Percentiles rank a stretch among this genome's conserved stretches.
Conservation (phyloP, 1,284 basidiomycete genomes). For the Marasmius oreades region DNA sequence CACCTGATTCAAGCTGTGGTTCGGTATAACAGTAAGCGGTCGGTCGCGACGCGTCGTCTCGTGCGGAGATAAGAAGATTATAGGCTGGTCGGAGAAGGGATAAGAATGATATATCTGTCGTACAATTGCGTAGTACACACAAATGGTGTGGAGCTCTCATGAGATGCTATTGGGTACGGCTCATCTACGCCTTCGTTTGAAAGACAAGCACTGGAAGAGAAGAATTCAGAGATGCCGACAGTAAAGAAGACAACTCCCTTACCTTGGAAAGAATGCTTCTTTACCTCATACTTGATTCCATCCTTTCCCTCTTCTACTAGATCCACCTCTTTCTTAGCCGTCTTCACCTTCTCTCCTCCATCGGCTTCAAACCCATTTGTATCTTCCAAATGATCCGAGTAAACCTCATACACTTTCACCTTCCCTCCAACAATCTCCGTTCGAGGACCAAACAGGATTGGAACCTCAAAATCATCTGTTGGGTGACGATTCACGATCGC, state of each 20-base stretch:
- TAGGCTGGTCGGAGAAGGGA: too few relatives aligned
- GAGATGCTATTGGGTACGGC: too few relatives aligned
- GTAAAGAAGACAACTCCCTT: neutral
- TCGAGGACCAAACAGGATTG: constrained; percentile 34
- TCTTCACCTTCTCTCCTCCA: constrained; percentile 34
- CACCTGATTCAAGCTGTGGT: too few relatives aligned
- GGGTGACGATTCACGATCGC: constrained; percentile 47
- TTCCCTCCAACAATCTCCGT: constrained; percentile 17
- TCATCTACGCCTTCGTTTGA: neutral
- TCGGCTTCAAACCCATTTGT: constrained; percentile 36
- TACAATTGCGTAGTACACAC: too few relatives aligned
- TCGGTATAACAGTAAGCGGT: too few relatives aligned
- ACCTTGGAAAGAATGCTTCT: constrained; percentile 48
- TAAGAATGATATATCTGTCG: too few relatives aligned
- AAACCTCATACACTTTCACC: constrained; percentile 43
- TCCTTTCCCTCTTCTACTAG: constrained; percentile 22
- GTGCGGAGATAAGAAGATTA: too few relatives aligned
- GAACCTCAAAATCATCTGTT: constrained; percentile 29
- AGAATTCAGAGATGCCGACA: neutral
- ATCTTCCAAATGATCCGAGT: constrained; percentile 37
- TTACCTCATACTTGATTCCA: constrained; percentile 33
- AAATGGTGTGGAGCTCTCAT: too few relatives aligned
- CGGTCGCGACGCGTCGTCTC: too few relatives aligned
- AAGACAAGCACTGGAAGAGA: neutral
- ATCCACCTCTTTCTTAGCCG: constrained; percentile 28